Conservation (phyloP, 306 rosid species). For the barrel medic (Medicago truncatula) region MtrunA17r5.0-ANR NC_053049.1:36961501-36962000, state of each 20-base stretch:
- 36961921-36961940: conserved; percentile 90
- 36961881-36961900: conserved; percentile 27
- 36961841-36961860: conserved; percentile 23
- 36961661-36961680: background rate
- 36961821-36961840: conserved; percentile 90
- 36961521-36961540: conserved; percentile 13
- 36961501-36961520: background rate
- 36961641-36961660: background rate
- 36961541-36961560: conserved; percentile 23
- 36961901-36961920: conserved; percentile 84
- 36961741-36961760: conserved; percentile 90
- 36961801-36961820: conserved; percentile 97
- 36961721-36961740: conserved; percentile 78
- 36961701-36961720: conserved; percentile 17
- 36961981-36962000: conserved; percentile 91
- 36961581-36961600: background rate
- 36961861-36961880: conserved; percentile 32
- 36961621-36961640: background rate
- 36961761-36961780: conserved; percentile 90
- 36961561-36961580: conserved; percentile 11
- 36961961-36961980: conserved; percentile 87
- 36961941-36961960: conserved; percentile 92
- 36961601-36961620: conserved; percentile 11
- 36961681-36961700: background rate
- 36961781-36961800: conserved; percentile 95